Percentiles rank a stretch among this genome's conserved stretches.
phyloP scores from a whole-genome alignment of 1,284 basidiomycete species.

The Veloporphyrellus conicus region DNA sequence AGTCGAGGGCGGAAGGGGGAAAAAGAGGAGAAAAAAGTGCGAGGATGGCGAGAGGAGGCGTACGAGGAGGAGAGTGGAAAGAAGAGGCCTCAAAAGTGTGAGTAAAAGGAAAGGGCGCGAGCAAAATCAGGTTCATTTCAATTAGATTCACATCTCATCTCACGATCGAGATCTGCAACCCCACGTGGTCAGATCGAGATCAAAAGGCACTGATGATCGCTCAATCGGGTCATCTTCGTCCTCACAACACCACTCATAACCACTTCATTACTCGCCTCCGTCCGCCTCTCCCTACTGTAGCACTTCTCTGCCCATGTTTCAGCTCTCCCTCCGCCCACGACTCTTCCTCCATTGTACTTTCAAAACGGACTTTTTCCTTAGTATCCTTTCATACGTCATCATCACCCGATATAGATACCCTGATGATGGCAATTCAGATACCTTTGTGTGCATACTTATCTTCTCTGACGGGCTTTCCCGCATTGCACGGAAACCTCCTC shows the following conservation, averaged over 20 bases:
- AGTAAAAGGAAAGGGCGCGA: constrained; percentile 29
- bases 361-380: no score
- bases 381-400: constrained; percentile 9
- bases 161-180: constrained; percentile 31
- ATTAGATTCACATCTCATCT: constrained; percentile 37
- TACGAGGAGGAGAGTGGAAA: constrained; percentile 23
- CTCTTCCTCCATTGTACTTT: no score
- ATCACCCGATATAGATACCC: constrained; percentile 3
- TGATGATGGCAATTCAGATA: no score
- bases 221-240: not conserved
- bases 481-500: not conserved
- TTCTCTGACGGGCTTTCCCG: no score
- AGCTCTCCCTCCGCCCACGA: no score
- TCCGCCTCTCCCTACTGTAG: no score
- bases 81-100: constrained; percentile 25
- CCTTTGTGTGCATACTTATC: no score
- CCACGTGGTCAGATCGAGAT: constrained; percentile 34
- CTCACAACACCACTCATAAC: no score
- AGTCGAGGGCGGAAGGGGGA: not conserved
- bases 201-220: constrained; percentile 15
- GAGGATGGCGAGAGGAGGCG: constrained; percentile 6
- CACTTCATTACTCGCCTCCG: no score
- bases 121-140: constrained; percentile 35
- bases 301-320: no score
- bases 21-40: not conserved